Base-by-base conservation (phyloP, 2,329 filamentous ascomycete species). In the Helicocarpus griseus region DNA sequence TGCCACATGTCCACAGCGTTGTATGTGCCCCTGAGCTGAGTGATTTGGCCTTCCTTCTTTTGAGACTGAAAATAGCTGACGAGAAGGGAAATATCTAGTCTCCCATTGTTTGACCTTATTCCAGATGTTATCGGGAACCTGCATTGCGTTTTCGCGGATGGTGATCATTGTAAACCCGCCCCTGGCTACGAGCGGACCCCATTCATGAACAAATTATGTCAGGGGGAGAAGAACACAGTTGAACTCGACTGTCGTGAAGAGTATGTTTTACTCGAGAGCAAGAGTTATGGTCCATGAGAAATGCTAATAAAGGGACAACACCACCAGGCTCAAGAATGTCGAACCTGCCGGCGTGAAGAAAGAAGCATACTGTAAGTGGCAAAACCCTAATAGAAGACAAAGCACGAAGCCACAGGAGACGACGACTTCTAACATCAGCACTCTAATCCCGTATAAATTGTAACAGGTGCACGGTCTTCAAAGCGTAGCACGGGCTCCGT, bases 401-500 rank as follows among this genome's bases (percentile, higher is more conserved):
- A 13, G n/a, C 59, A 59, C 58, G 13, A 58, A 60, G 21, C 53
- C 58, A 36, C 35, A 38, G 7, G 31, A 38, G n/a, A n/a, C n/a
- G n/a, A n/a, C n/a, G 1, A 22, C 13, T 33, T 8, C 31, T 48
- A 38, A 48, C 13, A 17, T 48, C 17, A 36, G 22, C 17, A 8
- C n/a, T 9, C 7, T 17, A 19, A 21, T 3, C 19, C 2, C 8
- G 14, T 13, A 38, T 13, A 19, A 22, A 24, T 5, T 26, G 21
- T 5, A 47, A 38, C 8, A 38, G 35, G 29, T 19, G 5, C 19
- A 6, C 29, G 13, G 35, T 41, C 36, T 14, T 31, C 21, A n/a
- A 50, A 50, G 53, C 7, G 46, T 50, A 28, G 29, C 45, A 2
- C 24, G 7, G 2, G 50, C 56, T 17, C 61, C 2, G 51, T 62